Evolutionary conservation across 768 basidiomycete species (phyloP), one percentile per base, ranked within the genome.

Genomic region (Rhizopogon vesiculosus): DNA sequence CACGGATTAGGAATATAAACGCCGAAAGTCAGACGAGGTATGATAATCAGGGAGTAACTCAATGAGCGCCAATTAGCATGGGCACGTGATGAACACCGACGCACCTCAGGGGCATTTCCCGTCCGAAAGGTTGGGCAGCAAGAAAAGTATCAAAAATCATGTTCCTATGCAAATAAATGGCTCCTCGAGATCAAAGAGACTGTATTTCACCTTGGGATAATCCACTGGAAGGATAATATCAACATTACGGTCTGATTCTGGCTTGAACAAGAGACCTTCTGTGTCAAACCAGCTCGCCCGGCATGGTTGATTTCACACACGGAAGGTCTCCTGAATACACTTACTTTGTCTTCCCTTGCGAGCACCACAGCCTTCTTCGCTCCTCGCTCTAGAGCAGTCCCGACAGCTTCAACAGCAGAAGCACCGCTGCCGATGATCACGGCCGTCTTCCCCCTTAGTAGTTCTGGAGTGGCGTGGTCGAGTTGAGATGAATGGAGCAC

Each of bases 201-300:
- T 3, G 7, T 33, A 33, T 7, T 33, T 12, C 52, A 58, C 61
- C 58, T 60, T n/a, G 74, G 74, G 7, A 81, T 79, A 57, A 80
- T 76, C 78, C 79, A 81, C 71, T 78, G 61, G 45, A 56, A n/a
- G 28, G 22, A 19, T 10, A 42, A 25, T 52, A 44, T 8, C 25
- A 45, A 19, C 25, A 33, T 16, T 22, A 42, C 45, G 42, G 42
- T 40, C 39, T 52, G 42, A 56, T 1, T 31, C 44, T 22, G 31
- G 54, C 35, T 35, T 29, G 55, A 49, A 28, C 25, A 44, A 35
- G 16, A 41, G 45, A 48, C 39, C 19, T 33, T 80, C 82, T 83
- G 83, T 84, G 83, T 86, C 82, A 84, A 84, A 86, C 84, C 84
- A 85, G 83, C 56, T 56, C 60, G 39, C 25, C 25, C 25, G 25